Evolutionary conservation across 2,329 filamentous ascomycete species (phyloP), one percentile per base, ranked within the genome.

Genomic region (Sarocladium strictum): DNA sequence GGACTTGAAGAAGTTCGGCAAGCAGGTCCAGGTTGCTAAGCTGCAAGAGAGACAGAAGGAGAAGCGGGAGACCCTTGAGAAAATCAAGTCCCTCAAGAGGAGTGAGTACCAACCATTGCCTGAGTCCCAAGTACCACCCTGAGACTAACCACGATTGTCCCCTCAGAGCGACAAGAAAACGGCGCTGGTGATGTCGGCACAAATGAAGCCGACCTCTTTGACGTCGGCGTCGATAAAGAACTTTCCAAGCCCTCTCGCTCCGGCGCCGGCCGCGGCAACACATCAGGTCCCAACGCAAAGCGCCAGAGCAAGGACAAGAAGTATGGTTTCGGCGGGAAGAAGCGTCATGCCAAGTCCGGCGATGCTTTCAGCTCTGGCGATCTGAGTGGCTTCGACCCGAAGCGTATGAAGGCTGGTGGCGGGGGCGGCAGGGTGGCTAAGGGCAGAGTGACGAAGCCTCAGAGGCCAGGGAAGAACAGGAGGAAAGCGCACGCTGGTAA

Each of bases 1-100:
- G 59, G 94, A 99, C 70, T 78, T 97, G 65, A 97, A 97, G 85
- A 99, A 97, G 76, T 99, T 97, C 69, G 94, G 94, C 69, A 99
- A 99, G 77, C 90, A 96, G 71, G 94, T 97, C 53, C 94, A 99
- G 77, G 84, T 96, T 57, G 92, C 92, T 57, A 97, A 96, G 78
- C 75, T 96, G 70, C 93, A 97, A 74, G 93, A 99, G 80, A 80
- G 94, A 50, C 85, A 89, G 52, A 96, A 95, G 80, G 86, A 86
- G 66, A 97, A 97, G 85, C 85, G 84, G 63, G 89, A 95, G 59
- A 96, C 91, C 3, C 76, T 99, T 59, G 94, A 97, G 63, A 97
- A 97, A 80, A 97, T 99, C 67, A 91, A 92, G 74, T 81, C 83
- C 26, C 76, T 99, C 64, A 99, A 99, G 84, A 84, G 92, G 77